phyloP scores from a whole-genome alignment of 2,329 filamentous ascomycete genomes.

The Amylocarpus encephaloides region DNA sequence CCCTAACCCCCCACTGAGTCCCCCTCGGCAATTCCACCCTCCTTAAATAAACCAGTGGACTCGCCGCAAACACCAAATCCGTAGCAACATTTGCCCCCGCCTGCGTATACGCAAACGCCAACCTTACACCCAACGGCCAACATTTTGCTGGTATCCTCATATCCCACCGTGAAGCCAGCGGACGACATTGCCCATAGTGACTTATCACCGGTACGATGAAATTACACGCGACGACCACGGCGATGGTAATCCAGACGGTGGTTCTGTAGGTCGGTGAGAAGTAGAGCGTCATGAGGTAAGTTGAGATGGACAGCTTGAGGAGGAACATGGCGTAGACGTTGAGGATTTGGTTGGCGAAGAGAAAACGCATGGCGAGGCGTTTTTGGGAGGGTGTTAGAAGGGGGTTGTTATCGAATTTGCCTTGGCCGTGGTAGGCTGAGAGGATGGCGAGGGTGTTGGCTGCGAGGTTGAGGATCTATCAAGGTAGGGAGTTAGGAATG shows the following conservation, averaged over 20 bases:
- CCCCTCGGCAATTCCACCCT: background rate
- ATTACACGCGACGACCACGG: background rate
- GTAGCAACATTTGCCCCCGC: background rate
- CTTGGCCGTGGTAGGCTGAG: background rate
- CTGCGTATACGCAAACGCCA: background rate
- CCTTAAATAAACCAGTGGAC: background rate
- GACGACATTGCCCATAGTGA: background rate
- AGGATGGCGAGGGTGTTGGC: background rate
- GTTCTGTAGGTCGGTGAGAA: background rate
- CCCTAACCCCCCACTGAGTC: background rate
- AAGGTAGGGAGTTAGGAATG: too few species aligned
- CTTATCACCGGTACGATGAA: background rate
- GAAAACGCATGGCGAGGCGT: background rate
- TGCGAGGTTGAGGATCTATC: background rate
- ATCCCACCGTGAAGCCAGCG: background rate
- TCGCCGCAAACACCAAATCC: conserved; percentile 1
- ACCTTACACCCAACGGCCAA: background rate
- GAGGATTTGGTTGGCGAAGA: background rate
- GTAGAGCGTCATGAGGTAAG: background rate
- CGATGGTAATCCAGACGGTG: background rate
- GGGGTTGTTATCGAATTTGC: background rate
- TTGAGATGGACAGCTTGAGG: background rate
- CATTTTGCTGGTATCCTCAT: background rate
- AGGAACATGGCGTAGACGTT: conserved; percentile 1
- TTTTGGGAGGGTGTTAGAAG: background rate